Evolutionary conservation across 495 filamentous ascomycete species (phyloP), one percentile per base, ranked within the genome.

Genomic region (Cenococcum geophilum): DNA sequence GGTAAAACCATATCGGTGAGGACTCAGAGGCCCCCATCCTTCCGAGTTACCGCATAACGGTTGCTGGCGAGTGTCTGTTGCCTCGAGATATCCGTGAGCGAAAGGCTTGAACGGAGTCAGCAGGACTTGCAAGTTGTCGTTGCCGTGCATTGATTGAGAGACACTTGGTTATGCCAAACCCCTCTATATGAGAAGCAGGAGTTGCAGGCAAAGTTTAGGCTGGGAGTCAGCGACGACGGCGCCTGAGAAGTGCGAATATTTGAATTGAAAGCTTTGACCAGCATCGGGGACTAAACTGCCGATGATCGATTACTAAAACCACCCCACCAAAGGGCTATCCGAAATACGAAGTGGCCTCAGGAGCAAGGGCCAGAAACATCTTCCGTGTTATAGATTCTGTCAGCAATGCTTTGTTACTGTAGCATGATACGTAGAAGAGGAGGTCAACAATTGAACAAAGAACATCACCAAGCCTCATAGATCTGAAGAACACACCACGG

Each of bases 11-110:
- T 88, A 95, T 63, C 91, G 77, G 58, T 81, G 78, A 20, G 83
- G 82, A 72, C 89, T 93, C 67, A 99, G 59, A 18, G 95, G 95
- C 11, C 95, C 95, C 93, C 93, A 99, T 70, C 95, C 95, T 74
- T 97, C 92, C 36, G 77, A 75, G 75, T 95, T 89, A 66, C 86
- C 82, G 74, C 92, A 97, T 75, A 96, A 80, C 34, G 87, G 83
- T 70, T 93, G 87, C 50, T 32, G 32, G 52, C 37, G 35, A 37
- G 59, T 34, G 18, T 22, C 27, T 50, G 70, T 66, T 25, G 70
- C 68, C 48, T 21, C 62, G 43, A 76, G 71, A 56, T 76, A 75
- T 55, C 62, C 66, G 61, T 59, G 34, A 47, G 42, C 11, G 36
- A 60, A 34, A 18, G 63, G 58, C 25, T 56, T 59, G 27, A 62